phyloP scores from a whole-genome alignment of 768 basidiomycete genomes.

The Rhodocollybia butyracea region DNA sequence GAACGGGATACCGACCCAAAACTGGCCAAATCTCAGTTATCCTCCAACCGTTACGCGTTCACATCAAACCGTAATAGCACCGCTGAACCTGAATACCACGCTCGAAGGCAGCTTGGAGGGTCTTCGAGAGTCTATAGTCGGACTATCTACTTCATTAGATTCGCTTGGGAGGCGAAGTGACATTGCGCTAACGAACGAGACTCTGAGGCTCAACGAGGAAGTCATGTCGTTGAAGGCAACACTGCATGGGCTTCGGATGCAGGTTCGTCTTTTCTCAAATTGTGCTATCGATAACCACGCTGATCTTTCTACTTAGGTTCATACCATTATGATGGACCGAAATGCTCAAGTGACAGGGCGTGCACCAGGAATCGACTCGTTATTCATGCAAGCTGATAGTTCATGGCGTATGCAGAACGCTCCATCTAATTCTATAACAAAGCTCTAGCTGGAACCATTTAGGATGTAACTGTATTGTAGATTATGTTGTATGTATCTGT shows the following conservation, averaged over 20 bases:
- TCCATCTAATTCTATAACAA: constrained; percentile 1
- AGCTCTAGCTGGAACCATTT: background rate
- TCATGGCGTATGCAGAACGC: background rate
- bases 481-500: too few species aligned
- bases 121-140: constrained; percentile 56
- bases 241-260: constrained; percentile 76
- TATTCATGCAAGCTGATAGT: constrained; percentile 1
- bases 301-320: constrained; percentile 38
- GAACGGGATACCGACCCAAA: constrained; percentile 5
- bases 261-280: constrained; percentile 40
- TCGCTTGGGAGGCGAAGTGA: constrained; percentile 61
- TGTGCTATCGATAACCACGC: constrained; percentile 1
- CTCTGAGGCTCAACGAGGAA: constrained; percentile 70
- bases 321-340: constrained; percentile 74
- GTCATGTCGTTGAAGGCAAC: constrained; percentile 63
- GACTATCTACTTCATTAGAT: constrained; percentile 58
- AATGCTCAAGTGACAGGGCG: constrained; percentile 57
- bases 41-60: background rate
- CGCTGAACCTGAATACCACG: constrained; percentile 58
- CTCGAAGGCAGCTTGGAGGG: constrained; percentile 60
- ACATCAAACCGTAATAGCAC: constrained; percentile 39
- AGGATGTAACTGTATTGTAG: background rate
- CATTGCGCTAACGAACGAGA: constrained; percentile 68
- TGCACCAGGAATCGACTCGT: constrained; percentile 7
- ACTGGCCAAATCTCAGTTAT: constrained; percentile 13